phyloP scores from a whole-genome alignment of 2,329 filamentous ascomycete species.

The Colletotrichum spaethianum region DNA sequence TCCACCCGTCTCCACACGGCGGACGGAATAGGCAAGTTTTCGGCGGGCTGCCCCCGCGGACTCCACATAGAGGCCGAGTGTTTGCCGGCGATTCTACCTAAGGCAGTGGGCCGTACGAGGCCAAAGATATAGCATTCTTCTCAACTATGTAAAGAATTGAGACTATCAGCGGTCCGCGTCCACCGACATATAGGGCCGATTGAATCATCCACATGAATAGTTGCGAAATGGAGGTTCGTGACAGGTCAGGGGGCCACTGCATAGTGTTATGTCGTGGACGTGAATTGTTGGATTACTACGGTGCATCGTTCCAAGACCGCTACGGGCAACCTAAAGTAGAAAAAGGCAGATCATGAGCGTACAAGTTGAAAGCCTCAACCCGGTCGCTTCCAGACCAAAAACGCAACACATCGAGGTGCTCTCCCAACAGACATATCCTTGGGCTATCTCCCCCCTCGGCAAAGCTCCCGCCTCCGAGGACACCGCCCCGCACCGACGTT shows the following conservation, averaged over 20 bases:
- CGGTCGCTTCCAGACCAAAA: too few species aligned
- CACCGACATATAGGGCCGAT: not conserved
- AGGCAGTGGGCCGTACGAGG: too few species aligned
- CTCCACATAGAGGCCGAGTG: not conserved
- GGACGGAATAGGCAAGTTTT: not conserved
- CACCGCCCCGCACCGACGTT: not conserved
- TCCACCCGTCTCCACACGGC: too few species aligned
- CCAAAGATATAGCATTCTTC: too few species aligned
- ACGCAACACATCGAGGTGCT: too few species aligned
- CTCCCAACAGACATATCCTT: too few species aligned
- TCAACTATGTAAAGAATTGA: not conserved
- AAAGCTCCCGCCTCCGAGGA: not conserved
- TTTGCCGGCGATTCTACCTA: too few species aligned
- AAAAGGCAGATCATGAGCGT: not conserved
- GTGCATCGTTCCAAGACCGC: not conserved
- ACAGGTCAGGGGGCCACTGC: not conserved
- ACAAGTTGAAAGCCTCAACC: not conserved
- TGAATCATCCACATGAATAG: not conserved
- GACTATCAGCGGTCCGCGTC: not conserved
- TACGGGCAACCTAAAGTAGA: not conserved
- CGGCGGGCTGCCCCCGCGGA: not conserved
- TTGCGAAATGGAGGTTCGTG: not conserved
- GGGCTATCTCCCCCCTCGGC: too few species aligned
- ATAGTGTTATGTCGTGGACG: not conserved
- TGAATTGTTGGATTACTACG: not conserved